Base-by-base conservation (phyloP, 225 moss, liverwort and hornwort species). In the Marchantia polymorpha region DNA sequence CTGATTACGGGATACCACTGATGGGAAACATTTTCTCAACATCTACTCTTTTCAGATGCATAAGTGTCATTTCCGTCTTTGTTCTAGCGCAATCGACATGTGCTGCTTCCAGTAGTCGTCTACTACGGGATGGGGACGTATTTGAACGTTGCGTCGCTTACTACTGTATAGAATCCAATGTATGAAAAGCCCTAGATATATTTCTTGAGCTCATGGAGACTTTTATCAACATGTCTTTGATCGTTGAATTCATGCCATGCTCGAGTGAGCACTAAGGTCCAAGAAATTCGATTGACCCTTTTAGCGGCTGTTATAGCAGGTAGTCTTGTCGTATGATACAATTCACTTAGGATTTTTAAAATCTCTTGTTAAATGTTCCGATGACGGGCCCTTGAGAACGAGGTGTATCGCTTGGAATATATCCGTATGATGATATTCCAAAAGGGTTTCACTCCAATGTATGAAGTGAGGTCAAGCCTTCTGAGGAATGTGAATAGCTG, bases 401-500 rank as follows among this genome's bases (percentile, higher is more conserved):
- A 31, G 31, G 27, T 75, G 12, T 19, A 29, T 71, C 50, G 14
- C 20, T n/a, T 71, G 17, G 5, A 17, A 69, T 47, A 39, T 46
- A 74, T 53, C 27, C 26, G 0, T 27, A 23, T 27, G 75, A 46
- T 22, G 19, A 59, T 58, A 8, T 11, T 75, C 75, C 59, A 29
- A 25, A 31, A 31, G 8, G 9, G 8, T 58, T 75, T 39, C 31
- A 22, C 59, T 59, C 29, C 5, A 72, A 19, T 51, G 8, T 58
- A 7, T 31, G 75, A 75, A 15, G 27, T 75, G 59, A 75, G 75
- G 20, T 39, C 14, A 56, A 31, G 13, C 47, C 58, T 73, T 27
- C 27, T 13, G 73, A 73, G 73, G 72, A 73, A 54, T 13, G 16
- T 73, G 73, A 75, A 59, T 59, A 75, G 75, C 75, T 1, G 58